These are phyloP conservation scores for Nemania serpens DNA, from an alignment of 2,329 filamentous ascomycete species.

Conservation along the genomic window DNA sequence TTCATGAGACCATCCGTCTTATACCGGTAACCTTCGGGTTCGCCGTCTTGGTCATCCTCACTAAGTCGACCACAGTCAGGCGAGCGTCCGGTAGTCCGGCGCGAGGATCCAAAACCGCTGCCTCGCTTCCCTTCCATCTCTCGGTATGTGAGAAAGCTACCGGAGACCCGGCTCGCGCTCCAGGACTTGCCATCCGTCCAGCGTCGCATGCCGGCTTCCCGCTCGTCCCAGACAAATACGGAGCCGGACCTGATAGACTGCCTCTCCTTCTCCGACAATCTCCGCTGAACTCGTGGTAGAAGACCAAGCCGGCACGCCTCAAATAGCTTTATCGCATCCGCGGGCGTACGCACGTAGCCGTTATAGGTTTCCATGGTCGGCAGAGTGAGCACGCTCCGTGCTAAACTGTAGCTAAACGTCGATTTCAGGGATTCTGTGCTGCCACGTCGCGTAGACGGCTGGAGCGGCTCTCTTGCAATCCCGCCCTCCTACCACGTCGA, in stretches of 20 bases:
- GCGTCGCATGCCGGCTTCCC: conserved; percentile 95
- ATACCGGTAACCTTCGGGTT: conserved; percentile 90
- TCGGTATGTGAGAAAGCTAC: conserved; percentile 94
- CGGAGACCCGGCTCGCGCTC: conserved; percentile 96
- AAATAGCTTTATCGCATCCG: conserved; percentile 97
- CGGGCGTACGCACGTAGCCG: conserved; percentile 92
- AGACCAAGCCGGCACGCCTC: conserved; percentile 91
- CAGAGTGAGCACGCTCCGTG: neutral
- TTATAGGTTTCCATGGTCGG: conserved; percentile 91
- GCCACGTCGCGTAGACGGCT: conserved; percentile 15
- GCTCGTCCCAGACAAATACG: conserved; percentile 99
- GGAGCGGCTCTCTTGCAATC: conserved; percentile 32
- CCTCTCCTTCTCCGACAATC: conserved; percentile 94
- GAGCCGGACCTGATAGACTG: conserved; percentile 96
- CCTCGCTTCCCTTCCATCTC: conserved; percentile 99
- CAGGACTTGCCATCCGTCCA: conserved; percentile 99
- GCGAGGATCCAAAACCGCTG: conserved; percentile 67
- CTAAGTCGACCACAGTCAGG: conserved; percentile 81
- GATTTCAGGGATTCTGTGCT: neutral
- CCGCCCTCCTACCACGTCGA: conserved; percentile 36
- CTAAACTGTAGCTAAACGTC: neutral
- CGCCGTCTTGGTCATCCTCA: conserved; percentile 83
- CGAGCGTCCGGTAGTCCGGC: conserved; percentile 71
- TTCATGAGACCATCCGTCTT: conserved; percentile 98
- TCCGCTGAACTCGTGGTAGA: conserved; percentile 86